Percentiles rank a stretch among this genome's conserved stretches.
Conservation (phyloP, 306 rosid genomes). For the Prunus fruticosa region DNA sequence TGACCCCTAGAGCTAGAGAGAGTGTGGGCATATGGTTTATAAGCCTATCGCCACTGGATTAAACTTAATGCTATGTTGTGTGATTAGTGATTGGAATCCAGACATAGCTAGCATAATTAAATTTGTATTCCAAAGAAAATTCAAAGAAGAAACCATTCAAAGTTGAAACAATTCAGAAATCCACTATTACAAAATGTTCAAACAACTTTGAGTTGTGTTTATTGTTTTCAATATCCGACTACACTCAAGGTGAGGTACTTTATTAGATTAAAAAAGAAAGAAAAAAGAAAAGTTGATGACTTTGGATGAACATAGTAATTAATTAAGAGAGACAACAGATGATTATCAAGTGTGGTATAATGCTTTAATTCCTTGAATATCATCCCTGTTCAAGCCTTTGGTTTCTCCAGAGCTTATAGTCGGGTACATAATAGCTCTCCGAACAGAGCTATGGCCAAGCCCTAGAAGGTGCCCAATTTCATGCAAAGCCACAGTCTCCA, state of each 20-base stretch:
- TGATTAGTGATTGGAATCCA: too few relatives aligned
- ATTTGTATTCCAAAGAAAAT: too few relatives aligned
- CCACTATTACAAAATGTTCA: too few relatives aligned
- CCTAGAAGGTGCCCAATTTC: slow-evolving; percentile 39
- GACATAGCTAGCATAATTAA: too few relatives aligned
- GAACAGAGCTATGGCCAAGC: slow-evolving; percentile 29
- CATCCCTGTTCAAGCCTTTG: slow-evolving; percentile 23
- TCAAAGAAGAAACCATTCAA: too few relatives aligned
- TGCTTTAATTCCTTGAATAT: slow-evolving; percentile 26
- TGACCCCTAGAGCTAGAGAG: too few relatives aligned
- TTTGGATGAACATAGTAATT: not conserved
- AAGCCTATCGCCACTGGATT: too few relatives aligned
- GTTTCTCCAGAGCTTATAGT: not conserved
- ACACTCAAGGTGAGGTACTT: not conserved
- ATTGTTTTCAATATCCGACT: not conserved
- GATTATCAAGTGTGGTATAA: slow-evolving; percentile 7
- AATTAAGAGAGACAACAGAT: too few relatives aligned
- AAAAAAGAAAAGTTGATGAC: not conserved
- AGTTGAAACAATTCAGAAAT: too few relatives aligned
- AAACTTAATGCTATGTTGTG: too few relatives aligned
- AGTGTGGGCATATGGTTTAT: too few relatives aligned
- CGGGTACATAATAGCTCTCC: slow-evolving; percentile 22
- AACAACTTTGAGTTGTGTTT: not conserved
- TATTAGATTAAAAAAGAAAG: not conserved
- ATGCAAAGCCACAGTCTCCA: slow-evolving; percentile 34